Evolutionary conservation across 2,329 filamentous ascomycete genomes (phyloP).

Genomic region (Neoarthrinium moseri): DNA sequence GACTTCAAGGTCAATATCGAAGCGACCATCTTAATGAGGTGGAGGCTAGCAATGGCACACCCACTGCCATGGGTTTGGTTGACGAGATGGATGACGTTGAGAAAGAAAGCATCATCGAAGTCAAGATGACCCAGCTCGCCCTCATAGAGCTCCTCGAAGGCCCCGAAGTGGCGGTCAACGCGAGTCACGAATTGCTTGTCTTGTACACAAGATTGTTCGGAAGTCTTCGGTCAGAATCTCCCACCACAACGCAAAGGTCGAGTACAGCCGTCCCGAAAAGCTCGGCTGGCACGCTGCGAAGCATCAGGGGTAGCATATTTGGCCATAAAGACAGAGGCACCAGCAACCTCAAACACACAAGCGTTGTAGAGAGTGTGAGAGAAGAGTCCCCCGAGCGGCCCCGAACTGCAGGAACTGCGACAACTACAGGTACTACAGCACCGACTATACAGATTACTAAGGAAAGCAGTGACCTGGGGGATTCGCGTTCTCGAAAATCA

Average conservation of each 20-base stretch:
- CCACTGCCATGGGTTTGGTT: constrained; percentile 51
- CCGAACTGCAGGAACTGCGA: constrained; percentile 43
- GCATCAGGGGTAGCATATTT: constrained; percentile 75
- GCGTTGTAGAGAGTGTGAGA: constrained; percentile 21
- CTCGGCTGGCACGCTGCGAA: constrained; percentile 69
- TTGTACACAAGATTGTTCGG: constrained; percentile 83
- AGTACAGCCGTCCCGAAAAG: constrained; percentile 62
- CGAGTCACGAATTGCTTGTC: constrained; percentile 78
- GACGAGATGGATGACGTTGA: constrained; percentile 82
- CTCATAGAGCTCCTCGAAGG: constrained; percentile 83
- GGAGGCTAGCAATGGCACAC: constrained; percentile 34
- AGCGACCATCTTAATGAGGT: constrained; percentile 67
- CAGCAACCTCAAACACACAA: constrained; percentile 27
- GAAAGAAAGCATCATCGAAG: constrained; percentile 84
- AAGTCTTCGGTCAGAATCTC: constrained; percentile 36
- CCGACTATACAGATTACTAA: constrained; percentile 78
- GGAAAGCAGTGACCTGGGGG: constrained; percentile 50
- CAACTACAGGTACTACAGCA: constrained; percentile 50
- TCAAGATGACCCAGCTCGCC: constrained; percentile 91
- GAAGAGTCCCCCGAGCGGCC: constrained; percentile 32
- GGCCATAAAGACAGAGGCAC: constrained; percentile 47
- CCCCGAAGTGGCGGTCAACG: constrained; percentile 81
- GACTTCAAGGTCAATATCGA: constrained; percentile 48
- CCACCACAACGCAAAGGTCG: constrained; percentile 32
- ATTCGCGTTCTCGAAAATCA: constrained; percentile 33